These are phyloP conservation scores for Furcasterigmium furcatum DNA, from an alignment of 2,329 filamentous ascomycete species.

Conservation along the genomic window DNA sequence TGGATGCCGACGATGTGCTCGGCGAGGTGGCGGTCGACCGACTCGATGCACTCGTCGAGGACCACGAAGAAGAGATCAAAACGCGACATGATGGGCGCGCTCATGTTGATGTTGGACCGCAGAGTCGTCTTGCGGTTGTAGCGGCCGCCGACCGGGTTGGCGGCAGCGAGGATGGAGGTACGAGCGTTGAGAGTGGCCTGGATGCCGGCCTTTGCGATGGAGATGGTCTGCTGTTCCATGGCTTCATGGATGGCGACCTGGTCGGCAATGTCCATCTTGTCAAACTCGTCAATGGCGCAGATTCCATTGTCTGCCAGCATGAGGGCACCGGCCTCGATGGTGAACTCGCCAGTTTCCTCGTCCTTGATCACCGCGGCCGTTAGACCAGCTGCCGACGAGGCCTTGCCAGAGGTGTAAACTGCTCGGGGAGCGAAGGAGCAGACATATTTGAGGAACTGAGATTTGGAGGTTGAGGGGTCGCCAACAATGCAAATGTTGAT, in stretches of 20 bases:
- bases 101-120: constrained; percentile 96
- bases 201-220: constrained; percentile 96
- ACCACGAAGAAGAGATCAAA: constrained; percentile 99
- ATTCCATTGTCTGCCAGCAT: constrained; percentile 98
- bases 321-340: constrained; percentile 94
- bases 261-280: constrained; percentile 98
- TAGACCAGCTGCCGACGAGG: constrained; percentile 93
- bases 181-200: constrained; percentile 96
- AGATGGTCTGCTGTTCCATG: constrained; percentile 99
- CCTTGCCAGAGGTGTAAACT: constrained; percentile 97
- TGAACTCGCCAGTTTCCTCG: constrained; percentile 97
- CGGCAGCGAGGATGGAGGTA: constrained; percentile 91
- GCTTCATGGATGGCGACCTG: constrained; percentile 99
- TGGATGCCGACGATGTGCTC: constrained; percentile 94
- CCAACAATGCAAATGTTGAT: constrained; percentile 99
- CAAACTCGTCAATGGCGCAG: constrained; percentile 97
- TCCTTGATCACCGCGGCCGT: constrained; percentile 97
- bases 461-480: constrained; percentile 95
- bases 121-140: constrained; percentile 96
- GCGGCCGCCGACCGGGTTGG: constrained; percentile 93
- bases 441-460: constrained; percentile 97
- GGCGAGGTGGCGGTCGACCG: constrained; percentile 84
- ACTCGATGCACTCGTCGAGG: constrained; percentile 92
- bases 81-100: constrained; percentile 97
- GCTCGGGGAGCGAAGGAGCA: constrained; percentile 95